phyloP scores from a whole-genome alignment of 352 stramenopile genomes.

The Paralagenidium karlingii region DNA sequence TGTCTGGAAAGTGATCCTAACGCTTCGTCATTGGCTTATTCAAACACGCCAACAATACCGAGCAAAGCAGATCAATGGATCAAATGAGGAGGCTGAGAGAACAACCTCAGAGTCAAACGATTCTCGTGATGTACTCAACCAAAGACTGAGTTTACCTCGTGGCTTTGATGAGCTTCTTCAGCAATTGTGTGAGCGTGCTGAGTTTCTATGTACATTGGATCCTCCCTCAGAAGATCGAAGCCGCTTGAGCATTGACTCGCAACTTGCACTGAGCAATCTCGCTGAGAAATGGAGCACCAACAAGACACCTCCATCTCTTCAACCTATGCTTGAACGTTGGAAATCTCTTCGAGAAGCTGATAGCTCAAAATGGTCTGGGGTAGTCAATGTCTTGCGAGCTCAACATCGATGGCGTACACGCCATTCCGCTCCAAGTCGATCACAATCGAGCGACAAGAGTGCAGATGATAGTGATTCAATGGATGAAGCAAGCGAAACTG shows the following conservation, averaged over 20 bases:
- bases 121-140: conserved; percentile 16
- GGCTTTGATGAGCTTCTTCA: conserved; percentile 54
- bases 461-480: background rate
- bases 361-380: conserved; percentile 75
- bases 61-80: too few relatives aligned
- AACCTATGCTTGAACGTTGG: conserved; percentile 82
- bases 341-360: conserved; percentile 60
- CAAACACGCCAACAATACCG: conserved; percentile 70
- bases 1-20: conserved; percentile 73
- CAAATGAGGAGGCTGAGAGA: conserved; percentile 21
- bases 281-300: conserved; percentile 79
- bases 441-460: background rate
- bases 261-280: conserved; percentile 64
- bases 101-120: too few relatives aligned
- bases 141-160: conserved; percentile 40
- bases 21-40: conserved; percentile 76
- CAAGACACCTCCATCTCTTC: conserved; percentile 64
- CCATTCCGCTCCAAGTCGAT: too few relatives aligned
- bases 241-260: conserved; percentile 45
- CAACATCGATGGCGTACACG: conserved; percentile 41
- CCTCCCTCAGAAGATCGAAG: conserved; percentile 59
- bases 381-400: conserved; percentile 70
- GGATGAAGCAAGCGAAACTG: background rate
- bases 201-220: conserved; percentile 65
- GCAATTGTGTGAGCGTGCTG: conserved; percentile 51